Percentiles rank a stretch among this genome's conserved stretches.
Evolutionary conservation across 176 grass and related monocot species (phyloP).

Genomic region (Stipa capillata): DNA sequence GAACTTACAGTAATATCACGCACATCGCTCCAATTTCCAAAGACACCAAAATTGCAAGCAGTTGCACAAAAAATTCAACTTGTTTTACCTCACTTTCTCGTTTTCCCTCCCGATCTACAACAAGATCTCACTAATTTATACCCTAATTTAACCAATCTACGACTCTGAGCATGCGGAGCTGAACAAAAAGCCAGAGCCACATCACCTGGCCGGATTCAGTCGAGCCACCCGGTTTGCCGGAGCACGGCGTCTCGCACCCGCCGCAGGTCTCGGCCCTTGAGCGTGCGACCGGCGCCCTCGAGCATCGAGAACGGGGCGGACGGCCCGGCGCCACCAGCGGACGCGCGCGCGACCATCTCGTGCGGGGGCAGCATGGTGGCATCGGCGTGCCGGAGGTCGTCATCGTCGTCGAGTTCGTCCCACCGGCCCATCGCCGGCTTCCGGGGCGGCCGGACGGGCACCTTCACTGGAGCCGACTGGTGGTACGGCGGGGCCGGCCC

Average conservation of each 20-base stretch:
- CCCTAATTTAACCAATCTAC: slow-evolving; percentile 22
- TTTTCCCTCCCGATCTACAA: slow-evolving; percentile 19
- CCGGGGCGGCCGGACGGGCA: slow-evolving; percentile 26
- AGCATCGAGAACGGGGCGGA: slow-evolving; percentile 59
- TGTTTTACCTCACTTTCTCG: slow-evolving; percentile 7
- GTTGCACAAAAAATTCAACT: slow-evolving; percentile 16
- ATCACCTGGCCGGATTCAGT: slow-evolving; percentile 36
- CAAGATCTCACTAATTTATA: slow-evolving; percentile 25
- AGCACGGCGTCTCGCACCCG: slow-evolving; percentile 54
- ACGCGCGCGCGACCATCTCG: slow-evolving; percentile 48
- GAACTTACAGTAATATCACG: slow-evolving; percentile 8
- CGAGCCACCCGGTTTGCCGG: slow-evolving; percentile 44
- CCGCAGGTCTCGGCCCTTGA: slow-evolving; percentile 80
- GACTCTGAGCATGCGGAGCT: slow-evolving; percentile 18
- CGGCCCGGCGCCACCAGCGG: slow-evolving; percentile 25
- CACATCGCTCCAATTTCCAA: slow-evolving; percentile 9
- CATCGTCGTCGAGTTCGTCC: slow-evolving; percentile 33
- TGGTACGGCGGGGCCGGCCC: slow-evolving; percentile 15
- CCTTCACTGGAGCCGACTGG: slow-evolving; percentile 48
- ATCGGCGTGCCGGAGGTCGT: slow-evolving; percentile 17
- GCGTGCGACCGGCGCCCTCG: slow-evolving; percentile 80
- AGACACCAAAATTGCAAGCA: slow-evolving; percentile 42
- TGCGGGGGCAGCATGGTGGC: slow-evolving; percentile 43
- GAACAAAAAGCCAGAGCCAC: slow-evolving; percentile 28
- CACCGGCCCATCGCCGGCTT: slow-evolving; percentile 17